A percentile compares a stretch with the other conserved stretches of the same genome.
Conservation (phyloP, 2,329 filamentous ascomycete genomes). For the Fusarium cyanostomum region DNA sequence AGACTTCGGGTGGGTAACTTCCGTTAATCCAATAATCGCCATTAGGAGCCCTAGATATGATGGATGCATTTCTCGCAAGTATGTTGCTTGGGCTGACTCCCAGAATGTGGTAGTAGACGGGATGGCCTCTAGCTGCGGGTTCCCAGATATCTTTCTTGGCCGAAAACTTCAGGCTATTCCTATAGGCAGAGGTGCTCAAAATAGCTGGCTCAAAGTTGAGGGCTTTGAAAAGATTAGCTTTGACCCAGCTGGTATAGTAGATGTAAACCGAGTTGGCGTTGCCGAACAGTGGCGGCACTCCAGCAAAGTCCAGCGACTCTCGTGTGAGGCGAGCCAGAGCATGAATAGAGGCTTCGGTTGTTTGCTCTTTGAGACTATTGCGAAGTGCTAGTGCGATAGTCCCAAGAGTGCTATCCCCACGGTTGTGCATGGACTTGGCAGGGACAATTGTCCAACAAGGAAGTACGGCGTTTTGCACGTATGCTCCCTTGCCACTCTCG, state of each 20-base stretch:
- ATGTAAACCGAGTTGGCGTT: neutral
- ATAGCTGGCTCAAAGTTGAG: slow-evolving; percentile 13
- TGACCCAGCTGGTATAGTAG: neutral
- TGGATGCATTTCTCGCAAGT: neutral
- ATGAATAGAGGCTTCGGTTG: slow-evolving; percentile 4
- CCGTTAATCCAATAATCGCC: slow-evolving; percentile 17
- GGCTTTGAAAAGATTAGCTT: neutral
- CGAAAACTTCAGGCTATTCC: too few species aligned
- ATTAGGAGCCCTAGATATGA: neutral
- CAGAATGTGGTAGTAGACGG: slow-evolving; percentile 12
- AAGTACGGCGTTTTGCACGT: slow-evolving; percentile 10
- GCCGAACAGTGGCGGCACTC: slow-evolving; percentile 17
- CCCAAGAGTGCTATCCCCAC: neutral
- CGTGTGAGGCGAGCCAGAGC: slow-evolving; percentile 8
- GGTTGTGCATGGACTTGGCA: neutral
- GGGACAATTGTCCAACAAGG: slow-evolving; percentile 1
- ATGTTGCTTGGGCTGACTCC: slow-evolving; percentile 10
- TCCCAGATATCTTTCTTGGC: neutral
- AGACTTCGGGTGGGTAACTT: slow-evolving; percentile 7
- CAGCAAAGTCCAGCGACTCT: neutral
- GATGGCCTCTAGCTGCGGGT: neutral
- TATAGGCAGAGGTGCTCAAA: neutral
- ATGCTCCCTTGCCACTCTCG: neutral
- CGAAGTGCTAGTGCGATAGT: slow-evolving; percentile 5
- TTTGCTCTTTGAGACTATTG: neutral